Percentiles rank a stretch among this genome's conserved stretches.
Conservation (phyloP, 2,329 filamentous ascomycete species). For the Echinosphaeria canescens region DNA sequence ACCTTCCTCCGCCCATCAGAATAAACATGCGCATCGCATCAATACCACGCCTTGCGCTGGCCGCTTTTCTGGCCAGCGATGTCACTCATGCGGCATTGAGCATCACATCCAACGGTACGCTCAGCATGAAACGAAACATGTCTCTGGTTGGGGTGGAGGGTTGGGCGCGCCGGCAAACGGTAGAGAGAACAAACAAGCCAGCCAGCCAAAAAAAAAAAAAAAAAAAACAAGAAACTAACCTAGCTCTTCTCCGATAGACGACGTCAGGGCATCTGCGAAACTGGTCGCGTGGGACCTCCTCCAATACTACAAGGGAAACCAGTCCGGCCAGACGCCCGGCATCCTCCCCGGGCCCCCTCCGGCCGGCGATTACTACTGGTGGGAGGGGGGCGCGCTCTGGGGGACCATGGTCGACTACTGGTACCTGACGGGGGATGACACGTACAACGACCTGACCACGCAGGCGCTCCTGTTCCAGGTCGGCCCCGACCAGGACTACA, state of each 20-base stretch:
- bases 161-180: no score
- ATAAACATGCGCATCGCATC: no score
- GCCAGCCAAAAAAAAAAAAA: not conserved
- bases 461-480: slow-evolving; percentile 34
- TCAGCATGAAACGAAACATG: no score
- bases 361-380: slow-evolving; percentile 46
- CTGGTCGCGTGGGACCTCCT: slow-evolving; percentile 8
- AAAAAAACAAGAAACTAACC: slow-evolving; percentile 1
- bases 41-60: no score
- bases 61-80: no score
- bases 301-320: slow-evolving; percentile 8
- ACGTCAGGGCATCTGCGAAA: slow-evolving; percentile 6
- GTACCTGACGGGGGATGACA: slow-evolving; percentile 40
- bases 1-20: no score
- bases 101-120: no score
- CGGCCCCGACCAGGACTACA: slow-evolving; percentile 31
- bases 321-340: slow-evolving; percentile 26
- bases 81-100: no score
- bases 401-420: slow-evolving; percentile 49
- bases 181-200: no score
- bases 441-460: slow-evolving; percentile 36
- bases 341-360: slow-evolving; percentile 33
- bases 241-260: not conserved
- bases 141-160: no score
- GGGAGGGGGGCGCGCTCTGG: slow-evolving; percentile 50